Percentiles rank a stretch among this genome's conserved stretches.
Evolutionary conservation across 345 rosid genomes (phyloP).

Genomic region (Populus tremula): DNA sequence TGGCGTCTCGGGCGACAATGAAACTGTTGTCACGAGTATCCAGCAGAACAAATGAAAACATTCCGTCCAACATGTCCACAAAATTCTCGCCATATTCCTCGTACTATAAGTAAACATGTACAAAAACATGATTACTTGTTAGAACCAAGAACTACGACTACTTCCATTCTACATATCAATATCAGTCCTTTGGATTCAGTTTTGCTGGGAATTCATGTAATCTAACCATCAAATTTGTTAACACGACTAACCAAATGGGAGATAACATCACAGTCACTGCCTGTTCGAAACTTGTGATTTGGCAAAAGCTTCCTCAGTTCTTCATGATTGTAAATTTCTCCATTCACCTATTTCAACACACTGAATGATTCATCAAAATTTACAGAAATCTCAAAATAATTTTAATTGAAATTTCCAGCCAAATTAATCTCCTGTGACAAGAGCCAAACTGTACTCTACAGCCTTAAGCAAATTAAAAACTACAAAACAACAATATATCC

Average conservation of each 20-base stretch:
- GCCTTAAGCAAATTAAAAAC: neutral
- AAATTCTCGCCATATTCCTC: conserved; percentile 86
- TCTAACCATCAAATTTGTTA: neutral
- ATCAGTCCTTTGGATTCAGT: neutral
- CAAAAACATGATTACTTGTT: neutral
- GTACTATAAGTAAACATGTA: conserved; percentile 36
- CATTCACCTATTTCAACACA: conserved; percentile 63
- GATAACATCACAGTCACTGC: conserved; percentile 93
- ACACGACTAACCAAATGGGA: conserved; percentile 72
- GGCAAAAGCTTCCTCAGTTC: conserved; percentile 57
- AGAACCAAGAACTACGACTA: neutral
- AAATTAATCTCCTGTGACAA: neutral
- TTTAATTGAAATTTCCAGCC: neutral
- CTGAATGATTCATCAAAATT: neutral
- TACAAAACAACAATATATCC: neutral
- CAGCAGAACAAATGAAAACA: conserved; percentile 87
- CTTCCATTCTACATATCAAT: neutral
- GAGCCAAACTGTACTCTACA: neutral
- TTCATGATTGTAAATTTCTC: conserved; percentile 95
- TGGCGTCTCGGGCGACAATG: conserved; percentile 87
- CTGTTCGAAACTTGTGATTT: conserved; percentile 75
- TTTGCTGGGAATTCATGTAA: neutral
- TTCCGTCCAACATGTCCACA: conserved; percentile 87
- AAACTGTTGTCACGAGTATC: conserved; percentile 78
- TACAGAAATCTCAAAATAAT: neutral